Evolutionary conservation across 2,329 filamentous ascomycete species (phyloP).

Genomic region (Colletotrichum sojae): DNA sequence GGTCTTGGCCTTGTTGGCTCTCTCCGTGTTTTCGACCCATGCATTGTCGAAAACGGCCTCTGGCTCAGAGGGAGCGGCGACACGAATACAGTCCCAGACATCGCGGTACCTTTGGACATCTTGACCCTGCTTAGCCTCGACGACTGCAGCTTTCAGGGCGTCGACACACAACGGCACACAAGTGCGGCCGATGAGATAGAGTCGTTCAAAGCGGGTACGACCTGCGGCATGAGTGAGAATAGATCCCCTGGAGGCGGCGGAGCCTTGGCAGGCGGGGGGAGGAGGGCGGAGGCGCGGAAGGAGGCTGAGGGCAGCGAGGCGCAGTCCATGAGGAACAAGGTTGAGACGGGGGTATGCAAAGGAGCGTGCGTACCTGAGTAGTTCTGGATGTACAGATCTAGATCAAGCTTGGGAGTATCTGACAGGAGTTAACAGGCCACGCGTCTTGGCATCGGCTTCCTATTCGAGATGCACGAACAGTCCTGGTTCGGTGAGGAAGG

Average conservation of each 20-base stretch:
- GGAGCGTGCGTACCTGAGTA: conserved; percentile 77
- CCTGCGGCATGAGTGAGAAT: conserved; percentile 63
- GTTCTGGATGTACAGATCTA: conserved; percentile 91
- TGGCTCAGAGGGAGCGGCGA: conserved; percentile 75
- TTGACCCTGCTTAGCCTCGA: conserved; percentile 81
- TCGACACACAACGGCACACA: conserved; percentile 84
- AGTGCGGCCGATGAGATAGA: conserved; percentile 84
- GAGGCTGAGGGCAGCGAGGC: conserved; percentile 34
- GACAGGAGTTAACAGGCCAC: conserved; percentile 36
- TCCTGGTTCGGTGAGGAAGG: conserved; percentile 17
- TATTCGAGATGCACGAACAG: conserved; percentile 13
- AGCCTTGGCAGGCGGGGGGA: conserved; percentile 32
- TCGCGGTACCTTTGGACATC: conserved; percentile 81
- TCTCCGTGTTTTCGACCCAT: conserved; percentile 82
- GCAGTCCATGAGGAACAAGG: conserved; percentile 32
- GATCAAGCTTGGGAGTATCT: conserved; percentile 82
- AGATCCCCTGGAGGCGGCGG: conserved; percentile 17
- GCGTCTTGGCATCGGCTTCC: conserved; percentile 37
- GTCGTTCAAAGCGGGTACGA: conserved; percentile 83
- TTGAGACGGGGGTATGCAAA: conserved; percentile 11
- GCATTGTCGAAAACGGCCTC: conserved; percentile 76
- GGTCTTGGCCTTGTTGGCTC: conserved; percentile 78
- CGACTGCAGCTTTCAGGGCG: conserved; percentile 82
- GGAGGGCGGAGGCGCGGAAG: conserved; percentile 25
- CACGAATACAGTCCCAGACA: conserved; percentile 75